Evolutionary conservation across 345 rosid species (phyloP).

Genomic region (Acer negundo): DNA sequence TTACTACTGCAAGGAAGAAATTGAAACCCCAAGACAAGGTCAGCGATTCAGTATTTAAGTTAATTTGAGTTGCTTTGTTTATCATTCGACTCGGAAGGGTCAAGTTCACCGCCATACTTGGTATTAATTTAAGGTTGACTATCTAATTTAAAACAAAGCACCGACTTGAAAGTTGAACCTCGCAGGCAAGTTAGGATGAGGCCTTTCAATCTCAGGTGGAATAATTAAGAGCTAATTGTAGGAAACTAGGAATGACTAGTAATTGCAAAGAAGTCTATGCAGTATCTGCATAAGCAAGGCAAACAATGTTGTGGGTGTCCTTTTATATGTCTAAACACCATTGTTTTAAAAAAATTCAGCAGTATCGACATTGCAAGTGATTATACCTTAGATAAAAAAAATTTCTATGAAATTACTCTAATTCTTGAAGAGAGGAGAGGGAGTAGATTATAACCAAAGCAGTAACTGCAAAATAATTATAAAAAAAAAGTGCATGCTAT

Average conservation of each 20-base stretch:
- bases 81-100: not conserved
- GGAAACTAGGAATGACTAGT: not conserved
- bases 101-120: not conserved
- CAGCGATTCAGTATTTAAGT: not conserved
- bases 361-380: not conserved
- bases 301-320: not conserved
- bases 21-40: not conserved
- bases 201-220: slow-evolving; percentile 7
- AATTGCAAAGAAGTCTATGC: not conserved
- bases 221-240: not conserved
- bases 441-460: slow-evolving; percentile 1
- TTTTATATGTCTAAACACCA: not conserved
- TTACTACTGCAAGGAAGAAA: not conserved
- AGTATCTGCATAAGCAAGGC: not conserved
- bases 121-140: not conserved
- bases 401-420: not conserved
- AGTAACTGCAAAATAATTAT: not conserved
- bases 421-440: slow-evolving; percentile 4
- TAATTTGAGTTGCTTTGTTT: slow-evolving; percentile 1
- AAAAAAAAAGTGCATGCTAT: slow-evolving; percentile 4
- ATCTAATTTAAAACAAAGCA: not conserved
- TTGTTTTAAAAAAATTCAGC: slow-evolving; percentile 3
- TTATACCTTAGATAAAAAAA: not conserved
- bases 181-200: slow-evolving; percentile 5
- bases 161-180: not conserved